A percentile compares a stretch with the other conserved stretches of the same genome.
Evolutionary conservation across 2,329 filamentous ascomycete genomes (phyloP).

Genomic region (Fusarium sp.): DNA sequence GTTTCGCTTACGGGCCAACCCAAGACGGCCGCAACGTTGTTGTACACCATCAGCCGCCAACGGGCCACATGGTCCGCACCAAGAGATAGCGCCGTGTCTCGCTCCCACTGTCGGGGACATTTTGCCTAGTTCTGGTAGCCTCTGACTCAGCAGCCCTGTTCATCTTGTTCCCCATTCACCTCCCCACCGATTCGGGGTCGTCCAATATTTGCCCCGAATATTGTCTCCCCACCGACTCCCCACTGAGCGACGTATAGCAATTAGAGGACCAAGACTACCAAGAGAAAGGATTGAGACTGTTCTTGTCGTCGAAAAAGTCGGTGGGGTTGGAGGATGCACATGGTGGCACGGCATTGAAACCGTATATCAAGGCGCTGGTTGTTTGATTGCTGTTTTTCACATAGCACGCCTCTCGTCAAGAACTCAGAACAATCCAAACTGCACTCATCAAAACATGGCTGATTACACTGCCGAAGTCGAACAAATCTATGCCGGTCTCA

Average conservation of each 20-base stretch:
- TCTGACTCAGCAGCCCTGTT: background rate
- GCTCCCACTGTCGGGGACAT: background rate
- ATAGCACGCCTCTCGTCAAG: background rate
- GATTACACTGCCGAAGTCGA: slow-evolving; percentile 5
- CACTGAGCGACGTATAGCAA: background rate
- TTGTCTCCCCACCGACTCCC: slow-evolving; percentile 8
- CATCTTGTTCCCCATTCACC: background rate
- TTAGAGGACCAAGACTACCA: background rate
- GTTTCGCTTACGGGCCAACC: background rate
- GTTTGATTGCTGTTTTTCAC: background rate
- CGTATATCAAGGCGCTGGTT: slow-evolving; percentile 1
- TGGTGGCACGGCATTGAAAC: background rate
- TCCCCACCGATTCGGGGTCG: background rate
- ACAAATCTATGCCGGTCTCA: background rate
- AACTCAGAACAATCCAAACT: background rate
- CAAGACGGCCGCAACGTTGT: background rate
- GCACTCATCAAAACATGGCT: background rate
- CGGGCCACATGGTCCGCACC: background rate
- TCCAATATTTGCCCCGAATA: background rate
- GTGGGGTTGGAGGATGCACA: background rate
- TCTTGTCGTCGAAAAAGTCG: background rate
- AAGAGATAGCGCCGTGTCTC: background rate
- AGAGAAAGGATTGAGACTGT: background rate
- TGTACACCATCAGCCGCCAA: background rate
- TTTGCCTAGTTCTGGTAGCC: background rate